These are phyloP conservation scores for Saccharum hybrid DNA, from an alignment of 202 grass and related monocot genomes.

Conservation along the genomic window DNA sequence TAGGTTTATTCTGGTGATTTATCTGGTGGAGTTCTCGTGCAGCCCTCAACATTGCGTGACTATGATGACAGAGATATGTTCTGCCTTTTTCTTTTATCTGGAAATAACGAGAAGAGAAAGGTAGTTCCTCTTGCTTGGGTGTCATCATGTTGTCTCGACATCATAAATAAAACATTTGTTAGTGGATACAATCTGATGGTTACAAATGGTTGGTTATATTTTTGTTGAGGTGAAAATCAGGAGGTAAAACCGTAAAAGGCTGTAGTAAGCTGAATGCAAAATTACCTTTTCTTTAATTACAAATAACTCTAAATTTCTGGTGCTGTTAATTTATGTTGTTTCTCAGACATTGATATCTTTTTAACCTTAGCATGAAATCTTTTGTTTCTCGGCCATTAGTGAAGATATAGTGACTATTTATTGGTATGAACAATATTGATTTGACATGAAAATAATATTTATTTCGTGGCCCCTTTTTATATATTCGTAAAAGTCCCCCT, in stretches of 20 bases:
- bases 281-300: not conserved
- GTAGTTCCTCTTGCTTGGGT: conserved; percentile 44
- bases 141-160: conserved; percentile 8
- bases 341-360: conserved; percentile 28
- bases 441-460: not conserved
- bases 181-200: not conserved
- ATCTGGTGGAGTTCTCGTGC: conserved; percentile 82
- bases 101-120: conserved; percentile 79
- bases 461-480: not conserved
- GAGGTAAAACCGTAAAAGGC: not conserved
- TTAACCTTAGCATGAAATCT: not conserved
- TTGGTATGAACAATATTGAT: not conserved
- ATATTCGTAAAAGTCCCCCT: not conserved
- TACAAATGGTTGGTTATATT: conserved; percentile 1
- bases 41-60: conserved; percentile 73
- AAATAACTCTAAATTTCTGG: conserved; percentile 19
- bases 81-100: conserved; percentile 86
- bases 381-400: not conserved
- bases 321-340: conserved; percentile 24
- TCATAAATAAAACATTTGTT: conserved; percentile 6
- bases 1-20: conserved; percentile 78
- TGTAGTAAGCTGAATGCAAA: conserved; percentile 16
- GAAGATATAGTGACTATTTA: not conserved
- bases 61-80: conserved; percentile 87
- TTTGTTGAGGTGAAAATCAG: not conserved